Conservation (phyloP, 2,329 filamentous ascomycete genomes). For the Sporothrix mexicana region DNA sequence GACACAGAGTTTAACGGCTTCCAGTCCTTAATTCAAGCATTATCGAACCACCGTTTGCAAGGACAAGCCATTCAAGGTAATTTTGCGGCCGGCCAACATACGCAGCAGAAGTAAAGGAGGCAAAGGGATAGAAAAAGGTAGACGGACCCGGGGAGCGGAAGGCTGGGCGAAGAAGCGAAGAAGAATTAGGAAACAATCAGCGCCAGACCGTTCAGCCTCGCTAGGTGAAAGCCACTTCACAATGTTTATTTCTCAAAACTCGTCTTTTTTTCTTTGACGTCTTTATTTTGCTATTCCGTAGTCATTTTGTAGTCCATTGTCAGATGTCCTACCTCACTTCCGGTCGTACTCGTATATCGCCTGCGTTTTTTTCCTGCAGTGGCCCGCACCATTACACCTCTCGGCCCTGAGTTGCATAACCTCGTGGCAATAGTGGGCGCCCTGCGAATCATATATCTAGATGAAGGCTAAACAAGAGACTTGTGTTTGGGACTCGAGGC, state of each 20-base stretch:
- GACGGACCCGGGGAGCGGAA: neutral
- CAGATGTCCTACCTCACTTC: neutral
- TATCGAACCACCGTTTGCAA: neutral
- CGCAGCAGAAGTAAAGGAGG: neutral
- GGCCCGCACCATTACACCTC: neutral
- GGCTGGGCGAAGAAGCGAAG: neutral
- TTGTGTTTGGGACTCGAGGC: neutral
- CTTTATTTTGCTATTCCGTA: neutral
- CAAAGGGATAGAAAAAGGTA: slow-evolving; percentile 1
- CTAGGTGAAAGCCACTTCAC: neutral
- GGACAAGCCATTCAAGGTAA: neutral
- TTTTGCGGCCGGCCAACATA: neutral
- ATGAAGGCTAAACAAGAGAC: slow-evolving; percentile 4
- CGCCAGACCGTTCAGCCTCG: neutral
- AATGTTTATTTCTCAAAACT: neutral
- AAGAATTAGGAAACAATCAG: slow-evolving; percentile 24
- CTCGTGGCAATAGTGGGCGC: slow-evolving; percentile 5
- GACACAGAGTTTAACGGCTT: too few relatives aligned
- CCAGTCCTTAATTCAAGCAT: neutral
- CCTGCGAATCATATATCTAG: neutral
- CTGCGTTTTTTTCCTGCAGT: neutral
- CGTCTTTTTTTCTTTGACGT: neutral
- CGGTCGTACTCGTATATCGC: neutral
- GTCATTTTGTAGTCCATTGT: neutral
- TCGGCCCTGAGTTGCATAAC: neutral